phyloP scores from a whole-genome alignment of 2,329 filamentous ascomycete genomes.

The Aspergillus persii region DNA sequence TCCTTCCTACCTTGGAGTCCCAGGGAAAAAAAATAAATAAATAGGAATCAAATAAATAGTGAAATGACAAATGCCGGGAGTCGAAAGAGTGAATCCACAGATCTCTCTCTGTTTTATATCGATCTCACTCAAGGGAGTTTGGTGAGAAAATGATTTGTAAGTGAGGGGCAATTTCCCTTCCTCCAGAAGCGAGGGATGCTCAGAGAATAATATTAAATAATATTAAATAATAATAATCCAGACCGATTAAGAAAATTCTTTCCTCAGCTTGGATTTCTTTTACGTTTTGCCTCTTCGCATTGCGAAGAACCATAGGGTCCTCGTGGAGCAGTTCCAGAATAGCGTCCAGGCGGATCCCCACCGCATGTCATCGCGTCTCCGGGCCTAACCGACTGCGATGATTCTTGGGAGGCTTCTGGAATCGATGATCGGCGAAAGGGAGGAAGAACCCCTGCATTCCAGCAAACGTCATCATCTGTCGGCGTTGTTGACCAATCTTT shows the following conservation, averaged over 20 bases:
- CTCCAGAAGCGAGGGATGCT: neutral
- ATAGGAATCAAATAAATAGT: neutral
- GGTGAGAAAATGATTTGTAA: constrained; percentile 16
- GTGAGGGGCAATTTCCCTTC: neutral
- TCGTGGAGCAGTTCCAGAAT: constrained; percentile 17
- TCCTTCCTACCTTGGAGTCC: neutral
- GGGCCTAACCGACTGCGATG: neutral
- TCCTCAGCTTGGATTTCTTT: constrained; percentile 23
- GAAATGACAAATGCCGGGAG: neutral
- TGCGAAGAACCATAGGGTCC: constrained; percentile 18
- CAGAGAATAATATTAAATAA: neutral
- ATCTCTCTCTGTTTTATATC: neutral
- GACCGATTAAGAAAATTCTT: constrained; percentile 7
- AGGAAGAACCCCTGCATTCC: neutral
- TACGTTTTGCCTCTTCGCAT: constrained; percentile 25
- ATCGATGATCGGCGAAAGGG: neutral
- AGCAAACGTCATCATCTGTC: neutral
- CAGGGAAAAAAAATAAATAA: neutral
- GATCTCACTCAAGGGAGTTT: neutral
- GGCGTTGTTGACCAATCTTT: neutral
- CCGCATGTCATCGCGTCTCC: neutral
- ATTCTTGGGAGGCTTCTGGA: neutral
- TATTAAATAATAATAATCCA: neutral
- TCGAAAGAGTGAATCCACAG: neutral
- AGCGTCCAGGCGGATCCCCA: constrained; percentile 11